These are phyloP conservation scores for Lizonia empirigonia DNA, from an alignment of 2,329 filamentous ascomycete genomes.

Conservation along the genomic window DNA sequence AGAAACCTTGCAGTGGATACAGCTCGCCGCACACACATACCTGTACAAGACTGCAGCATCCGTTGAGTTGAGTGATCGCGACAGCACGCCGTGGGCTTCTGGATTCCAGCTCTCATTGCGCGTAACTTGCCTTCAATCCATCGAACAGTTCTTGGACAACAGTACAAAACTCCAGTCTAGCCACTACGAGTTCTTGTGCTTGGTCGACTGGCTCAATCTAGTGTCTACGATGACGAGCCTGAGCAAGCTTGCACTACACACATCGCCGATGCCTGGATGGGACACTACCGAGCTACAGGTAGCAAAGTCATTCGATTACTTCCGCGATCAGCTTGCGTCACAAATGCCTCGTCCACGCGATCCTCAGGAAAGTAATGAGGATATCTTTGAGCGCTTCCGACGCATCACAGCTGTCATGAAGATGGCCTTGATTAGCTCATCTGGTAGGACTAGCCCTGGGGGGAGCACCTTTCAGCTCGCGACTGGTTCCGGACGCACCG, in stretches of 20 bases:
- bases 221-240: constrained; percentile 37
- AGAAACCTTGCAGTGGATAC: constrained; percentile 44
- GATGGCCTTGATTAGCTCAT: constrained; percentile 28
- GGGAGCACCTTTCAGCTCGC: constrained; percentile 44
- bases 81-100: constrained; percentile 39
- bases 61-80: constrained; percentile 38
- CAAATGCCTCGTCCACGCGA: constrained; percentile 40
- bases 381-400: constrained; percentile 44
- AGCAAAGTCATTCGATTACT: constrained; percentile 40
- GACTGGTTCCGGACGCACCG: constrained; percentile 41
- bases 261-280: constrained; percentile 41
- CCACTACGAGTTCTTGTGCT: constrained; percentile 39
- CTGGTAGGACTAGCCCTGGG: constrained; percentile 36
- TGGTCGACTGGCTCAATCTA: constrained; percentile 44
- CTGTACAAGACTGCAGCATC: constrained; percentile 36
- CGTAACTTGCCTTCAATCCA: constrained; percentile 37
- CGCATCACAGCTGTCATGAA: constrained; percentile 43
- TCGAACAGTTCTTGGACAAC: constrained; percentile 44
- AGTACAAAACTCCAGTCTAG: constrained; percentile 32
- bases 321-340: constrained; percentile 39
- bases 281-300: constrained; percentile 42
- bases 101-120: constrained; percentile 46
- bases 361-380: constrained; percentile 30
- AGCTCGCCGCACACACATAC: constrained; percentile 37
- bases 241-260: constrained; percentile 38